Evolutionary conservation across 2,329 filamentous ascomycete species (phyloP), one percentile per base, ranked within the genome.

Genomic region (Cercospora zeina): DNA sequence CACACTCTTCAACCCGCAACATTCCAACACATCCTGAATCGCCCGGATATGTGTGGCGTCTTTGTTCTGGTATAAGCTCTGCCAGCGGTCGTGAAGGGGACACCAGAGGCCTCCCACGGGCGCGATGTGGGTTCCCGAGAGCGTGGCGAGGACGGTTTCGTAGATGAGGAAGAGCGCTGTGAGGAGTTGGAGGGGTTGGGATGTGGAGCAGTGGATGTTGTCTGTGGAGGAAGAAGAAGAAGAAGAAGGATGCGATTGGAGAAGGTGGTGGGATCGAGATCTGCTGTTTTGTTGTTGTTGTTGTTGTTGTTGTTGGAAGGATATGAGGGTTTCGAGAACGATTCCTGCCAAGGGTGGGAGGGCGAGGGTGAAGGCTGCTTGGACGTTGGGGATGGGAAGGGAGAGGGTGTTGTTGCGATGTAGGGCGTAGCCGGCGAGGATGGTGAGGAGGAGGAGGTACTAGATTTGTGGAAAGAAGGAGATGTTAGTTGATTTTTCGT

Each of bases 11-110:
- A 89, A 78, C 0, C 89, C 89, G 67, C 89, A 91, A 76, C 89
- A 91, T 7, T 82, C 71, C 33, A 89, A 81, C 0, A 80, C 73
- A 70, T 91, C 85, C 69, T 91, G 89, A 55, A 91, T 87, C 1
- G 76, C 73, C 45, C 80, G 77, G 61, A 91, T 82, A 1, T 79
- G 73, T 4, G 70, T 69, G 0, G 65, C 79, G 59, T 89, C 78
- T 63, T 86, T 84, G 0, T 69, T 67, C 0, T 66, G 72, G 68
- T 79, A 90, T 61, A 89, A 70, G 2, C 62, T 65, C 67, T 78
- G 76, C 88, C 88, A 91, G 39, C 72, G 73, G 2, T 77, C 76
- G 8, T 84, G 77, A n/a, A 90, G 74, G 1, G 78, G 75, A 71
- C 88, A 90, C n/a, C 77, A 68, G 2, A 80, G 67, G 0, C 70